Base-by-base conservation (phyloP, 1,284 basidiomycete species). In the Meira miltonrushii region DNA sequence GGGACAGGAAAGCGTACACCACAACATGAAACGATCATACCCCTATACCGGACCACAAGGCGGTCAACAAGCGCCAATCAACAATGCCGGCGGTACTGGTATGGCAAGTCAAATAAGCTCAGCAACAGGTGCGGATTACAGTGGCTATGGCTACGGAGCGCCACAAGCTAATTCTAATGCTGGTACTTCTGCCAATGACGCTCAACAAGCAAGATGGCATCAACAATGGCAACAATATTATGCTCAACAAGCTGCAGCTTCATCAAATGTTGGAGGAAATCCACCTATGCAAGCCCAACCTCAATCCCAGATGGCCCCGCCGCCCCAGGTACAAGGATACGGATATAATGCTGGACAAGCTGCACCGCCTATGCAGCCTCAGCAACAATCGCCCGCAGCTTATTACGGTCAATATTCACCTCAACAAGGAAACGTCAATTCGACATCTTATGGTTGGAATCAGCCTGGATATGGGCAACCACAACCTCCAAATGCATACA, bases 101-200 rank as follows among this genome's bases (percentile, higher is more conserved):
- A 33, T 33, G 3, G 28, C 28, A 33, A 8, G 28, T 33, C 28
- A 33, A 33, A 33, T 33, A 33, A 8, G 28, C 8, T 33, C 28
- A 8, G 28, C 4, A 33, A 33, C 28, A 33, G 28, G 28, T 33
- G 8, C 57, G 11, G 58, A 68, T 23, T 72, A 68, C 46, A 59
- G 68, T 28, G 69, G 67, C n/a, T 72, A 72, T 39, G 69, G 69
- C 13, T 72, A 72, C 28, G 69, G 69, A 15, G 39, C 60, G 33
- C 23, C 56, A 19, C 37, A 48, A 23, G 48, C 55, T 23, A 23
- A 23, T 25, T 54, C 49, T 48, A 44, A 43, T 33, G 55, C 17
- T 11, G 53, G 38, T 17, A 39, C n/a, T 6, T 4, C 19, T 5
- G 6, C 55, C 21, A 46, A 64, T 7, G 47, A 11, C 23, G 55